Conservation (phyloP, 2,329 filamentous ascomycete genomes). For the Lithohypha guttulata region DNA sequence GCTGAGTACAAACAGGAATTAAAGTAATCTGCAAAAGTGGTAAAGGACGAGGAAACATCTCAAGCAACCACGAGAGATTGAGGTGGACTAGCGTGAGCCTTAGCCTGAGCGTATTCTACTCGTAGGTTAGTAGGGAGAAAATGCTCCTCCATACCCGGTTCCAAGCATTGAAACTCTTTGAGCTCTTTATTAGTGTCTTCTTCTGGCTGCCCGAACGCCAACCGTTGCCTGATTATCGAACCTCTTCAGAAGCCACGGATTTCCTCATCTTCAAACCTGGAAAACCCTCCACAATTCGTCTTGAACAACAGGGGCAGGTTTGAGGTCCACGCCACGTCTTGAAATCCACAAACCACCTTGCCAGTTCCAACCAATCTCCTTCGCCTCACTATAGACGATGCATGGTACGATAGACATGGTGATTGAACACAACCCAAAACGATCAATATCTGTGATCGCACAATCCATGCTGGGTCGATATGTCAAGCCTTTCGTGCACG, state of each 20-base stretch:
- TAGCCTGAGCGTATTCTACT: conserved; percentile 1
- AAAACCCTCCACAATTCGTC: background rate
- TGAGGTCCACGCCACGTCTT: background rate
- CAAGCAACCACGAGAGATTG: background rate
- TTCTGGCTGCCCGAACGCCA: background rate
- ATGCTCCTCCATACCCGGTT: background rate
- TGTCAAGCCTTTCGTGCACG: no score
- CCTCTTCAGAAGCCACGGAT: background rate
- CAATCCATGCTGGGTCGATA: no score
- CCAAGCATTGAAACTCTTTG: background rate
- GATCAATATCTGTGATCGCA: no score
- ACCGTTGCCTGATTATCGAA: conserved; percentile 4
- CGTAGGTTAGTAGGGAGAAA: no score
- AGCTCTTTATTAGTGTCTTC: background rate
- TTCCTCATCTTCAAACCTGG: background rate
- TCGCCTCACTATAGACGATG: background rate
- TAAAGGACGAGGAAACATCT: background rate
- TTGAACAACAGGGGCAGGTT: no score
- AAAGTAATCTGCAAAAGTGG: conserved; percentile 3
- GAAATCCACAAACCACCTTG: background rate
- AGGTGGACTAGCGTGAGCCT: background rate
- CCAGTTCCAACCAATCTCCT: conserved; percentile 1
- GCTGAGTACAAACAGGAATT: conserved; percentile 7
- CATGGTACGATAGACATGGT: no score
- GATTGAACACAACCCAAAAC: no score